Evolutionary conservation across 306 rosid genomes (phyloP).

Genomic region (Hippophae rhamnoides): DNA sequence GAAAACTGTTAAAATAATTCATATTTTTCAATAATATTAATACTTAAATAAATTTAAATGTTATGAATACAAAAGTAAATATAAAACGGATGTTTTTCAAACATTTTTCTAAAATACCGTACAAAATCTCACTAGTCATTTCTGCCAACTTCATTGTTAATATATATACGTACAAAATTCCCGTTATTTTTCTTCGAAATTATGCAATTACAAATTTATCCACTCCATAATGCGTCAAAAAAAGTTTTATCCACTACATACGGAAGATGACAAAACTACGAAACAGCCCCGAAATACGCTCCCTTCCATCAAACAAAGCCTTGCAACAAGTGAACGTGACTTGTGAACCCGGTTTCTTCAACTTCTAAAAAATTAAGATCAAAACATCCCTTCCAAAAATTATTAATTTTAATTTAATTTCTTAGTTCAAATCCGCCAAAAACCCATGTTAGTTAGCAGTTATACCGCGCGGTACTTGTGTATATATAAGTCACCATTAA

Average conservation of each 20-base stretch:
- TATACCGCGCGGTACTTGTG: conserved; percentile 19
- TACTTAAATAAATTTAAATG: no score
- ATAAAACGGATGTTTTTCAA: no score
- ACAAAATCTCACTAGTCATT: neutral
- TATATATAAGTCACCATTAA: conserved; percentile 1
- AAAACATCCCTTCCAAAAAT: neutral
- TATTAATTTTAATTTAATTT: neutral
- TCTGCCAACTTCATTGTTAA: neutral
- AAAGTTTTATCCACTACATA: conserved; percentile 5
- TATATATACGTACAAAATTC: no score
- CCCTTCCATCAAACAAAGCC: conserved; percentile 23
- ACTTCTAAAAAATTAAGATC: neutral
- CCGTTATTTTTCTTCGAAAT: no score
- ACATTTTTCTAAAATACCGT: neutral
- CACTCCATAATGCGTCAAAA: no score
- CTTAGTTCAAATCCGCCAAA: conserved; percentile 2
- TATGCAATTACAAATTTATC: neutral
- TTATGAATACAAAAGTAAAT: no score
- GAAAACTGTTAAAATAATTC: no score
- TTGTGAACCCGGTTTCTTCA: neutral
- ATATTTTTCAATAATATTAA: no score
- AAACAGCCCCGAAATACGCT: conserved; percentile 29
- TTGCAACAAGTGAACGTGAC: conserved; percentile 5
- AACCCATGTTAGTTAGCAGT: conserved; percentile 8
- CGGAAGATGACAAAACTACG: conserved; percentile 24